Base-by-base conservation (phyloP, 2,329 filamentous ascomycete genomes). In the Furcasterigmium furcatum region DNA sequence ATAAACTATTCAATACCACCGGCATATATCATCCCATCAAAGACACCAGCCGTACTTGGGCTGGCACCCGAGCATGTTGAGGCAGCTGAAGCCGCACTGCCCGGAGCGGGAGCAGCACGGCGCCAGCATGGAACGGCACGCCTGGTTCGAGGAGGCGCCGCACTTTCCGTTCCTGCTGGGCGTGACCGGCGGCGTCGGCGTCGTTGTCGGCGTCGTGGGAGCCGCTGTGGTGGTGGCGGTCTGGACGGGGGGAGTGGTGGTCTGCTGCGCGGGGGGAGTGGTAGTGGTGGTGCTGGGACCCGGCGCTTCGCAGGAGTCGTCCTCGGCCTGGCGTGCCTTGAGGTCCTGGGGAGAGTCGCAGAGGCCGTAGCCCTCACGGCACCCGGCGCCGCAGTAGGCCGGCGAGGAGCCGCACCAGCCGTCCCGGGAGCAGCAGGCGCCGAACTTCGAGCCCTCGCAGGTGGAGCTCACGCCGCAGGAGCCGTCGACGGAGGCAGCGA, bases 371-470 rank as follows among this genome's bases (percentile, higher is more conserved):
- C n/a, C 52, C 9, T 54, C 38, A 39, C 63, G 58, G 47, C 62
- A 65, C 4, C 62, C 62, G 1, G 49, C 51, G 41, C 51, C 53
- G 49, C 63, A 67, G 49, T 20, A 30, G 13, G 19, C 12, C 24
- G n/a, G 21, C 18, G 21, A 27, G 39, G 53, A 60, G 49, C 57
- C 65, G 62, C 67, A 72, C 48, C 52, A 70, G 12, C 67, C 67
- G 43, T 62, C 63, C 42, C 53, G 55, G 7, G 68, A 71, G 46
- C 70, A 73, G 53, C 70, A 72, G 52, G 59, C 58, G 3, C 66
- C 66, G 30, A 61, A 64, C 4, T 18, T 36, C 1, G 64, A 66
- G 18, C 58, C 61, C 42, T 59, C 53, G 45, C 70, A 72, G 10
- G 61, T 64, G 9, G 53, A 58, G 14, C 49, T 44, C 36, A 57